These are phyloP conservation scores for Dothistroma pini DNA, from an alignment of 2,329 filamentous ascomycete genomes.

Conservation along the genomic window DNA sequence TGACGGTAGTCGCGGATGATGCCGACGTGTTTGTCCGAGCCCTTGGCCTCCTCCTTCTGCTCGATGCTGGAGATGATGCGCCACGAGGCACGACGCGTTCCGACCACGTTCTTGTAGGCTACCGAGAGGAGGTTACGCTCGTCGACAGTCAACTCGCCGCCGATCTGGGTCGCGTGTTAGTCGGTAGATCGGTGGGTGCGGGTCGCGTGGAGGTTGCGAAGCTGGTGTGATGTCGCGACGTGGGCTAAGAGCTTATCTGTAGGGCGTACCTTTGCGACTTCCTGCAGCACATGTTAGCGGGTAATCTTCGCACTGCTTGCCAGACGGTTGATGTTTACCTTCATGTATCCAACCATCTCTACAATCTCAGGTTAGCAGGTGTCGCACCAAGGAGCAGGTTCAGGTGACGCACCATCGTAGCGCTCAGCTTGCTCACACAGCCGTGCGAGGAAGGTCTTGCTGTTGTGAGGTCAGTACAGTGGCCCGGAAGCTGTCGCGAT, in stretches of 20 bases:
- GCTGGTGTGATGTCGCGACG: constrained; percentile 17
- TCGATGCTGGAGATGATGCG: constrained; percentile 99
- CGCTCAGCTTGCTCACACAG: constrained; percentile 99
- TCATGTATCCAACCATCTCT: constrained; percentile 99
- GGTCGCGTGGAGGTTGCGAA: neutral
- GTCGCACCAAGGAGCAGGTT: constrained; percentile 7
- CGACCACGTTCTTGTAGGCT: constrained; percentile 99
- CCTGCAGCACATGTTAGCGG: constrained; percentile 51
- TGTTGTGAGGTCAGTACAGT: constrained; percentile 50
- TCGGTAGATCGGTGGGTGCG: neutral
- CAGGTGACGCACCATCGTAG: constrained; percentile 74
- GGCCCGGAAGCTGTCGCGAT: constrained; percentile 19
- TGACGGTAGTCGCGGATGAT: constrained; percentile 96
- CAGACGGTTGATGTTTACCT: constrained; percentile 52
- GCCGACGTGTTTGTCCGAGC: constrained; percentile 86
- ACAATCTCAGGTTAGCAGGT: constrained; percentile 26
- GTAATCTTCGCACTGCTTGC: neutral
- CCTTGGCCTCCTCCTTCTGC: constrained; percentile 99
- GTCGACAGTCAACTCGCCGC: constrained; percentile 65
- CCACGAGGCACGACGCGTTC: constrained; percentile 97
- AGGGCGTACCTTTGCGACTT: constrained; percentile 80
- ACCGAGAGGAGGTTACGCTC: constrained; percentile 92
- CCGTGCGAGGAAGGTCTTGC: constrained; percentile 99
- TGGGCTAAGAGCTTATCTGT: constrained; percentile 20
- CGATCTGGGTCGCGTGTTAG: constrained; percentile 47